These are phyloP conservation scores for Letharia lupina DNA, from an alignment of 495 filamentous ascomycete genomes.

Conservation along the genomic window DNA sequence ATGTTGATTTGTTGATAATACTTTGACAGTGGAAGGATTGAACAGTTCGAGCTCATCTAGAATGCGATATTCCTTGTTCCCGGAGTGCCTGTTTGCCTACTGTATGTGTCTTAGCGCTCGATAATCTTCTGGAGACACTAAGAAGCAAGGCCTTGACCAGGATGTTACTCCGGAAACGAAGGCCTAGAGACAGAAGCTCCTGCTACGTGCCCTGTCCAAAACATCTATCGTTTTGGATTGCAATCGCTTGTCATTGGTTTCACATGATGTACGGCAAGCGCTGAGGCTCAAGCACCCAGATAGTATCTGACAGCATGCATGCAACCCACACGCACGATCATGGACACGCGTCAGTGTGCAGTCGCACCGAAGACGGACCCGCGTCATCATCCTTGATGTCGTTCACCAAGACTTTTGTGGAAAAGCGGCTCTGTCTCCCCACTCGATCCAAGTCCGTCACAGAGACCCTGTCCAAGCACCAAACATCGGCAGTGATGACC, in stretches of 20 bases:
- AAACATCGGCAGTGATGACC: not conserved
- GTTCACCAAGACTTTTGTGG: not conserved
- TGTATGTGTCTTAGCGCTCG: not conserved
- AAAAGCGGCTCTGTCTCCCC: not conserved
- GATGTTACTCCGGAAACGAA: not conserved
- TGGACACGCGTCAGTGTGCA: not conserved
- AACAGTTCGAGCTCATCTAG: not conserved
- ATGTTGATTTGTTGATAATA: not conserved
- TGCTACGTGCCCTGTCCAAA: not conserved
- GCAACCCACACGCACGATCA: not conserved
- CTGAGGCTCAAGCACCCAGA: not conserved
- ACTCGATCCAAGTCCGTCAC: not conserved
- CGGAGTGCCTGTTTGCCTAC: not conserved
- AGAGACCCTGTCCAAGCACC: not conserved
- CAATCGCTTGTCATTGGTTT: not conserved
- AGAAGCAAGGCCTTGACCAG: not conserved
- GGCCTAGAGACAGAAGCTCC: not conserved
- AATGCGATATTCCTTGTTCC: not conserved
- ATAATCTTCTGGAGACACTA: not conserved
- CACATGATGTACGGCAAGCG: not conserved
- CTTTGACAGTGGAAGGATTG: not conserved
- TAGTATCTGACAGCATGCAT: not conserved
- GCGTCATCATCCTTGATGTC: not conserved
- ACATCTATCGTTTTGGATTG: not conserved
- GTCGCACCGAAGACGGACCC: not conserved